Evolutionary conservation across 345 rosid species (phyloP).

Genomic region (Reutealis trisperma): DNA sequence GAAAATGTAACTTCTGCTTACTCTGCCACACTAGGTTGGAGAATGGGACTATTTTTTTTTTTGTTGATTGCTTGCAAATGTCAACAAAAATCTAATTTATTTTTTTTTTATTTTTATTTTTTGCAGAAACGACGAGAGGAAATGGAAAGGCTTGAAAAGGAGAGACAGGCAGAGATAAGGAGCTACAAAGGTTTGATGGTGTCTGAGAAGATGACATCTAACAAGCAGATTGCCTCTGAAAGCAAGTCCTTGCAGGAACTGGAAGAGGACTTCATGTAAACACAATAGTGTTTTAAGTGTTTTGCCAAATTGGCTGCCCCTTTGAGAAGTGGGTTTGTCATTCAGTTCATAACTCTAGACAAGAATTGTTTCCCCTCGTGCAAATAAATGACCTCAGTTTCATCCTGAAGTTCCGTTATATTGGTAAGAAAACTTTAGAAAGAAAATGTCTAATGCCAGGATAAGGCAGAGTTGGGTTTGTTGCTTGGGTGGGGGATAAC

Average conservation of each 20-base stretch:
- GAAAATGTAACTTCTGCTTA: background rate
- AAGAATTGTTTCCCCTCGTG: constrained; percentile 22
- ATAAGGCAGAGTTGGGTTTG: background rate
- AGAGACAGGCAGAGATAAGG: constrained; percentile 83
- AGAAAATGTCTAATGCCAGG: background rate
- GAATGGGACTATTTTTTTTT: background rate
- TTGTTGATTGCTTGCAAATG: background rate
- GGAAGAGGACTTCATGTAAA: constrained; percentile 96
- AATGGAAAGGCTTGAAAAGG: constrained; percentile 86
- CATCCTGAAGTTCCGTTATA: background rate
- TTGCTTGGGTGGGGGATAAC: constrained; percentile 13
- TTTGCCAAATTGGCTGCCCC: constrained; percentile 20
- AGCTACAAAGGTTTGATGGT: constrained; percentile 99
- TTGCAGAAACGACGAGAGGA: constrained; percentile 91
- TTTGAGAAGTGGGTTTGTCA: constrained; percentile 24
- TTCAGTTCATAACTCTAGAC: constrained; percentile 20
- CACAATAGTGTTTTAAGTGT: background rate
- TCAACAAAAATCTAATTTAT: background rate
- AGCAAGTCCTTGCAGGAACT: constrained; percentile 89
- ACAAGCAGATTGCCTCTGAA: constrained; percentile 82
- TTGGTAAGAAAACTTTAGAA: constrained; percentile 1
- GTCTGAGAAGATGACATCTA: constrained; percentile 89
- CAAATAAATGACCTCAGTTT: constrained; percentile 23
- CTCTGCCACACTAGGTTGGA: background rate
- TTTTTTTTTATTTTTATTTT: background rate